Base-by-base conservation (phyloP, 129 eudicot species). In the Lactuca saligna region DNA sequence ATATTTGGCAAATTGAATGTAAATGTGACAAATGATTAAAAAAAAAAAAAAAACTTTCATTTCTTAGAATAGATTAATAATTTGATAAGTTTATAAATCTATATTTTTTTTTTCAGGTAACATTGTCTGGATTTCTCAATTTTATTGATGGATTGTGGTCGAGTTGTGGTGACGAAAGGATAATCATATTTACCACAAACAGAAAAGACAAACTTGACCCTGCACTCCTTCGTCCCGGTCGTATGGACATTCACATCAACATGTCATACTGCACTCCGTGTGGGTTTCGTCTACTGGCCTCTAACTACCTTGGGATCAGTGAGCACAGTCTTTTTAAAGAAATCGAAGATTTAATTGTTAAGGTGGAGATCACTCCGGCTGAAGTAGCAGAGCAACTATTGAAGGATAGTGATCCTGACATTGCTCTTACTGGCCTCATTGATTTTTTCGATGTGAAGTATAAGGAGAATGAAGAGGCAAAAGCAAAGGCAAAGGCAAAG, bases 221-320 rank as follows among this genome's bases (percentile, higher is more conserved):
- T 0, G 72, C 78, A 10, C 60, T 73, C 17, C 46, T 73, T 35
- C 67, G 72, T 2, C 78, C 78, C 2, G 72, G 78, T 16, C 41
- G 78, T 16, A 64, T 64, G 78, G 78, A 73, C 58, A 20, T 63
- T 57, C 78, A 73, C 56, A 73, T 73, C 49, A 55, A 73, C 65
- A 62, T 62, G 66, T 64, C 78, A 8, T 74, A 54, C 7, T 64
- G 69, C 15, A 74, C 78, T 6, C 66, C 78, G 5, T 8, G 63
- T 35, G 78, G 72, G 31, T 74, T 74, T 32, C 48, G 17, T 6
- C 38, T 63, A 10, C 54, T 74, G 3, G 78, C 78, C 6, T 73
- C 46, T 7, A 73, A 73, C 17, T 73, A 73, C 38, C 78, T 53
- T 7, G n/a, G 33, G 7, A 41, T 74, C 16, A 74, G 13, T 3